Conservation (phyloP, 2,329 filamentous ascomycete species). For the Penicillium sp. region DNA sequence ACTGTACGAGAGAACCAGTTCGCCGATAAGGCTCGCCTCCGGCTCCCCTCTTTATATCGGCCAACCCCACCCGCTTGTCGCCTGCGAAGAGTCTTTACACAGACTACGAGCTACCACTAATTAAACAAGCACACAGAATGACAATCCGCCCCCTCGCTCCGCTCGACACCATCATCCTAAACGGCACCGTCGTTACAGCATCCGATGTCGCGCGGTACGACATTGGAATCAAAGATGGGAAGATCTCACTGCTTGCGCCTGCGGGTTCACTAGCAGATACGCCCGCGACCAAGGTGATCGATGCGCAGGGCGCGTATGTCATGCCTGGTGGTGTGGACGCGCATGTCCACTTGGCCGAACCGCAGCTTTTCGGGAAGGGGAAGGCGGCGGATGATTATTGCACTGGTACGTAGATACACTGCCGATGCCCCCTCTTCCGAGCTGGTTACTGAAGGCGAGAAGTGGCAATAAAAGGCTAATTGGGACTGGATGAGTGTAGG, state of each 20-base stretch:
- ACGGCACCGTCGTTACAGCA: conserved; percentile 52
- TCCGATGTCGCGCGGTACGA: conserved; percentile 49
- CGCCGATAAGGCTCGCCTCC: too few species aligned
- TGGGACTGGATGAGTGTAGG: conserved; percentile 46
- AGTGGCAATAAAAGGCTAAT: conserved; percentile 20
- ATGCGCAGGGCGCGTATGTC: conserved; percentile 51
- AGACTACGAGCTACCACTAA: too few species aligned
- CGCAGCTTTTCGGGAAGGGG: conserved; percentile 17
- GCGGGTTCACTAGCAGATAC: conserved; percentile 39
- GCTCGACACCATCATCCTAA: conserved; percentile 48
- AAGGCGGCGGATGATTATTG: conserved; percentile 30
- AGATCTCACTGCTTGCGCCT: conserved; percentile 48
- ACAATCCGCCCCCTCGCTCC: conserved; percentile 1
- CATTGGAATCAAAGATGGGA: conserved; percentile 50
- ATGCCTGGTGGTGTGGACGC: conserved; percentile 55
- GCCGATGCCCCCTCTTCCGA: background rate
- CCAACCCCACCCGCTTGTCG: too few species aligned
- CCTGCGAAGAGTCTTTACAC: too few species aligned
- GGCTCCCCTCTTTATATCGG: too few species aligned
- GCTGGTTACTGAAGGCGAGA: too few species aligned
- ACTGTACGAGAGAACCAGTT: too few species aligned
- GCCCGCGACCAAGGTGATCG: conserved; percentile 40
- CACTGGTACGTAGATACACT: conserved; percentile 35
- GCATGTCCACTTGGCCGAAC: conserved; percentile 55
- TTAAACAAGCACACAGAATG: background rate